Evolutionary conservation across 345 rosid species (phyloP).

Genomic region (Conringia planisiliqua): DNA sequence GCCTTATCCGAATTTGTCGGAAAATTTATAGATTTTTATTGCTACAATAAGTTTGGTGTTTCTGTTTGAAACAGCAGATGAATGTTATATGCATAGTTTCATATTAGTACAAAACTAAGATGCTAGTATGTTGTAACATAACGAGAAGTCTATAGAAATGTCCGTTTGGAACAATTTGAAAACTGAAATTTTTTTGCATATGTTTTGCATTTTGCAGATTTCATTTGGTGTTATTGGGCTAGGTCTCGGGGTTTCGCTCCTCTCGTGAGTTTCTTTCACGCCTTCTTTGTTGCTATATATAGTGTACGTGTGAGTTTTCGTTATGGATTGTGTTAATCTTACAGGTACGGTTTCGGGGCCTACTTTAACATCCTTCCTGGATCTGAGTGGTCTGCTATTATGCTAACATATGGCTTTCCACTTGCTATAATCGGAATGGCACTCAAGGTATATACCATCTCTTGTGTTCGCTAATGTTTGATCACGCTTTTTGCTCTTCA

Average conservation of each 20-base stretch:
- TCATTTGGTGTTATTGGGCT: slow-evolving; percentile 92
- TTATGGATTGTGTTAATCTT: slow-evolving; percentile 8
- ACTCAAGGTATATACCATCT: slow-evolving; percentile 65
- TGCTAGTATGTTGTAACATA: not conserved
- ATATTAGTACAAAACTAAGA: too few species aligned
- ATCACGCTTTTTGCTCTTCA: not conserved
- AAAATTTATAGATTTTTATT: not conserved
- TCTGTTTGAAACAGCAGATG: not conserved
- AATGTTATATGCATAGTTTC: not conserved
- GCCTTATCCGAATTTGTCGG: not conserved
- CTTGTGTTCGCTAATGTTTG: not conserved
- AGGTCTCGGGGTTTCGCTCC: slow-evolving; percentile 70
- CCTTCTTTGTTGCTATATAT: not conserved
- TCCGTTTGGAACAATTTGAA: too few species aligned
- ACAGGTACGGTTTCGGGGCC: slow-evolving; percentile 92
- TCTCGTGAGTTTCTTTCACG: slow-evolving; percentile 55
- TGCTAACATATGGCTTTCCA: slow-evolving; percentile 96
- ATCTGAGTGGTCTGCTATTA: slow-evolving; percentile 94
- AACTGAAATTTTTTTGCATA: not conserved
- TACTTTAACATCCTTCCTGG: slow-evolving; percentile 93
- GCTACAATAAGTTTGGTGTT: not conserved
- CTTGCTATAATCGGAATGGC: slow-evolving; percentile 99
- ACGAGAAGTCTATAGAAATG: too few species aligned
- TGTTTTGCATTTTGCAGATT: slow-evolving; percentile 47
- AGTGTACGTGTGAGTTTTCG: not conserved